Evolutionary conservation across 768 basidiomycete species (phyloP).

Genomic region (Pleurotus platypus): DNA sequence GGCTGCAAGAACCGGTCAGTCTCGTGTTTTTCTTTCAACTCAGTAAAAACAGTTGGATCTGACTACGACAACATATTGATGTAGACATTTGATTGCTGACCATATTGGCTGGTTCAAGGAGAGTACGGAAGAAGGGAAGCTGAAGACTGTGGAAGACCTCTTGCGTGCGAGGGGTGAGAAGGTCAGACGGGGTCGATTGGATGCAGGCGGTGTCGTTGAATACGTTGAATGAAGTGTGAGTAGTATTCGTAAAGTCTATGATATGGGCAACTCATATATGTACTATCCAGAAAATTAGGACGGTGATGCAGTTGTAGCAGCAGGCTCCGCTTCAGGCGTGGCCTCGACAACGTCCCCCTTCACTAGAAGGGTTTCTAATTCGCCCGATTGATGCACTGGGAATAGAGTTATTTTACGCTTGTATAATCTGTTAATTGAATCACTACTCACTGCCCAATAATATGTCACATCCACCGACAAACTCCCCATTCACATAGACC

Average conservation of each 20-base stretch:
- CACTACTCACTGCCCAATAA: slow-evolving; percentile 74
- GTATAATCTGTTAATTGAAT: slow-evolving; percentile 2
- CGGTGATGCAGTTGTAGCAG: neutral
- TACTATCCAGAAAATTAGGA: neutral
- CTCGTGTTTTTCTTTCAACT: neutral
- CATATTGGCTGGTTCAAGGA: slow-evolving; percentile 93
- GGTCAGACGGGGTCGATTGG: slow-evolving; percentile 50
- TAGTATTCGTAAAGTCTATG: neutral
- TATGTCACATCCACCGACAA: slow-evolving; percentile 97
- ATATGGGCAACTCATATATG: neutral
- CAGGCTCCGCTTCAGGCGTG: slow-evolving; percentile 11
- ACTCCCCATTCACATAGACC: slow-evolving; percentile 91
- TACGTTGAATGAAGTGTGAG: slow-evolving; percentile 30
- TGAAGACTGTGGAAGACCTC: slow-evolving; percentile 81
- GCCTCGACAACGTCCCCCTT: slow-evolving; percentile 70
- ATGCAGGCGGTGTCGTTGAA: slow-evolving; percentile 54
- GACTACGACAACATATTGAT: neutral
- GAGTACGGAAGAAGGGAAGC: slow-evolving; percentile 64
- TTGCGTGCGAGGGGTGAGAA: slow-evolving; percentile 75
- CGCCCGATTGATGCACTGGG: slow-evolving; percentile 94
- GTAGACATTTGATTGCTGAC: slow-evolving; percentile 83
- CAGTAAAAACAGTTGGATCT: slow-evolving; percentile 3
- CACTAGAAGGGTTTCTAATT: slow-evolving; percentile 79
- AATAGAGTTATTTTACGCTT: slow-evolving; percentile 7
- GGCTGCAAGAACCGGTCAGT: slow-evolving; percentile 82